Percentiles rank a stretch among this genome's conserved stretches.
Conservation (phyloP, 768 basidiomycete species). For the Crepidotus variabilis region DNA sequence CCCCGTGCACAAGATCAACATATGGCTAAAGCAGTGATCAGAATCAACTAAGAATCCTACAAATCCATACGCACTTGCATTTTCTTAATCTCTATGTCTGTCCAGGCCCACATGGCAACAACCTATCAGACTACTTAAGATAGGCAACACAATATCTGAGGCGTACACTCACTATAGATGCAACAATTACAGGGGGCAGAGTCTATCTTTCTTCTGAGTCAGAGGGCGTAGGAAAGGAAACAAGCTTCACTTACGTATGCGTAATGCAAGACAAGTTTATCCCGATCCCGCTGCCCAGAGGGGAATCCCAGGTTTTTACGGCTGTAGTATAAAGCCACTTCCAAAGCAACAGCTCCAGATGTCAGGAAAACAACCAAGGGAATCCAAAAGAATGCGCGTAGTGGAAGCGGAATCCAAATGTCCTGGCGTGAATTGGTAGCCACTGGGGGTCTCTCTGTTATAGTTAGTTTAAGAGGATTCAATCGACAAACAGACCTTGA, state of each 20-base stretch:
- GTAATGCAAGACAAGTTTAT: conserved; percentile 42
- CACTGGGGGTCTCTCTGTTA: background rate
- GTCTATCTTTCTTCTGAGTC: conserved; percentile 29
- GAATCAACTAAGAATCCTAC: background rate
- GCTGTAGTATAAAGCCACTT: conserved; percentile 43
- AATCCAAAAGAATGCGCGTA: conserved; percentile 45
- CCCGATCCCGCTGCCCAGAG: conserved; percentile 28
- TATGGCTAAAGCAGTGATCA: conserved; percentile 38
- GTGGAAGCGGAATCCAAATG: conserved; percentile 40
- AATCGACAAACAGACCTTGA: background rate
- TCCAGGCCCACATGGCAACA: conserved; percentile 52
- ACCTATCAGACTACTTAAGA: conserved; percentile 23
- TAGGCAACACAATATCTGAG: background rate
- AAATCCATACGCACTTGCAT: conserved; percentile 37
- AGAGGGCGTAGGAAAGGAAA: background rate
- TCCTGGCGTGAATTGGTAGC: background rate
- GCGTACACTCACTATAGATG: conserved; percentile 35
- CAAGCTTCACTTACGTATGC: conserved; percentile 40
- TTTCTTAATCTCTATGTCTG: conserved; percentile 53
- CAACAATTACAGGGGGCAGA: conserved; percentile 47
- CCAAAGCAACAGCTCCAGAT: conserved; percentile 37
- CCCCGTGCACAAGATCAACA: conserved; percentile 52
- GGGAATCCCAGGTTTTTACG: conserved; percentile 46
- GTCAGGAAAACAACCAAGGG: conserved; percentile 35
- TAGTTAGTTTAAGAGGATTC: background rate